phyloP scores from a whole-genome alignment of 805 yeast species.

The Hanseniaspora osmophila region DNA sequence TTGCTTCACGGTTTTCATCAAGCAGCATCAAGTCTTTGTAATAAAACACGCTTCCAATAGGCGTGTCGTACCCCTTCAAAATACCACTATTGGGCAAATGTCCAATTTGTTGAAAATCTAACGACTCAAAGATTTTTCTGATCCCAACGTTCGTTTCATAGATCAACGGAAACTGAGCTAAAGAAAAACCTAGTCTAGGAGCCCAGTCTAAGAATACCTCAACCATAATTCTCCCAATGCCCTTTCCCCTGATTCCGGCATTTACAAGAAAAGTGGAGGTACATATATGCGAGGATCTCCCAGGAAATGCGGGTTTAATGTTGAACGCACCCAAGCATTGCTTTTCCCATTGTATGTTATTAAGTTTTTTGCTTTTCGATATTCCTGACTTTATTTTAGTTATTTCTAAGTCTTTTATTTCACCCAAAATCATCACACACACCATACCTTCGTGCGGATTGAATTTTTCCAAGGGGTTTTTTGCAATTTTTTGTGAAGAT shows the following conservation, averaged over 20 bases:
- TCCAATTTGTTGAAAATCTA: slow-evolving; percentile 68
- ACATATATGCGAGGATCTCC: slow-evolving; percentile 85
- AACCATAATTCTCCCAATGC: slow-evolving; percentile 74
- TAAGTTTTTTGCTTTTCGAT: slow-evolving; percentile 15
- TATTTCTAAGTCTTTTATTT: slow-evolving; percentile 36
- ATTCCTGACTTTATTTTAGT: slow-evolving; percentile 8
- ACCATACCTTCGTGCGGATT: slow-evolving; percentile 29
- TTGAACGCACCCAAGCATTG: slow-evolving; percentile 82
- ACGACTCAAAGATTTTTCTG: slow-evolving; percentile 58
- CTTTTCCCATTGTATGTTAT: slow-evolving; percentile 68
- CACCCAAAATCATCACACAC: slow-evolving; percentile 60
- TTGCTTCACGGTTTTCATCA: slow-evolving; percentile 9
- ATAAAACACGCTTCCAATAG: slow-evolving; percentile 78
- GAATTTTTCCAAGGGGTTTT: slow-evolving; percentile 1
- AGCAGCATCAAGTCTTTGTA: slow-evolving; percentile 50
- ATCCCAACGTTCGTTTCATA: slow-evolving; percentile 83
- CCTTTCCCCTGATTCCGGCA: slow-evolving; percentile 84
- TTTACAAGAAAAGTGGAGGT: slow-evolving; percentile 81
- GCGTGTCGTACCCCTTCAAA: slow-evolving; percentile 66
- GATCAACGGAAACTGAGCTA: slow-evolving; percentile 69
- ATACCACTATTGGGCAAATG: slow-evolving; percentile 79
- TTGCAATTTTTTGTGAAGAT: slow-evolving; percentile 5
- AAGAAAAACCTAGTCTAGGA: slow-evolving; percentile 73
- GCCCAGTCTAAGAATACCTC: slow-evolving; percentile 88
- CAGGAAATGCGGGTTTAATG: slow-evolving; percentile 82